Evolutionary conservation across 768 basidiomycete species (phyloP).

Genomic region (Symmetrospora coprosmae): DNA sequence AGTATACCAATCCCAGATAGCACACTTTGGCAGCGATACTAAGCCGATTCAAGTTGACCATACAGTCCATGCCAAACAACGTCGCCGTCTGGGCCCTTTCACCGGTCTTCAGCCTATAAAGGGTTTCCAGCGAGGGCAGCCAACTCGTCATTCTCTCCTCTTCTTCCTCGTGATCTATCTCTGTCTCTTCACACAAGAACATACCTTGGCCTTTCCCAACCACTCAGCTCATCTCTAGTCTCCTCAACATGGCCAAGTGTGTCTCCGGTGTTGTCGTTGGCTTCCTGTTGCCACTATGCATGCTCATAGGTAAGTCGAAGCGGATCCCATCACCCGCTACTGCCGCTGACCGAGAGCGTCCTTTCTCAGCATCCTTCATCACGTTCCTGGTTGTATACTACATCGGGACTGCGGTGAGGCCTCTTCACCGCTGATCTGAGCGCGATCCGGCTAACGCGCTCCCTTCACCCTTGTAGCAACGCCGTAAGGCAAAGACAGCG

Average conservation of each 20-base stretch:
- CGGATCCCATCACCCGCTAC: not conserved
- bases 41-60: too few species aligned
- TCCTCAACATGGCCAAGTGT: not conserved
- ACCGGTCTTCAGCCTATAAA: too few species aligned
- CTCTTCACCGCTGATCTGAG: not conserved
- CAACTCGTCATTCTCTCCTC: not conserved
- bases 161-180: not conserved
- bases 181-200: not conserved
- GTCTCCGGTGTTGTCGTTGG: constrained; percentile 7
- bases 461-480: not conserved
- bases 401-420: constrained; percentile 12
- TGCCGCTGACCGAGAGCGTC: too few species aligned
- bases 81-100: too few species aligned
- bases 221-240: too few species aligned
- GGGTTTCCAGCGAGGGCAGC: too few species aligned
- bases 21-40: too few species aligned
- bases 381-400: too few species aligned
- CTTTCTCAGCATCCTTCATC: too few species aligned
- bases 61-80: too few species aligned
- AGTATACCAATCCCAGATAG: too few species aligned
- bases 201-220: not conserved
- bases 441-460: not conserved
- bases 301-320: not conserved
- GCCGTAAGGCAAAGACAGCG: constrained; percentile 1
- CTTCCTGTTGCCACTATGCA: constrained; percentile 9